Evolutionary conservation across 2,329 filamentous ascomycete genomes (phyloP).

Genomic region (Microdochium paspali): DNA sequence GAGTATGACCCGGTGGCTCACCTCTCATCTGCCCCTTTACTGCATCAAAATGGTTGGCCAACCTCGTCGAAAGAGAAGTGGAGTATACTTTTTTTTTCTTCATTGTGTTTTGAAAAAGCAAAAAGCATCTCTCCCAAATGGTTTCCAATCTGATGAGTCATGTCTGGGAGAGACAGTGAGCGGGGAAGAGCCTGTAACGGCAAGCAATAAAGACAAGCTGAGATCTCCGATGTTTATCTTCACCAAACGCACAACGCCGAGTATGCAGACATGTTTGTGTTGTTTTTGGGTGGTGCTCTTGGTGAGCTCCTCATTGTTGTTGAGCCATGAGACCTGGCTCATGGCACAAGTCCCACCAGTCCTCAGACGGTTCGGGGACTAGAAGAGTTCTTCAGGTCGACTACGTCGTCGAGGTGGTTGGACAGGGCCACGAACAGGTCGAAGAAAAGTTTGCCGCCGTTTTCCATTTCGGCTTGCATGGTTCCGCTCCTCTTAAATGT

Average conservation of each 20-base stretch:
- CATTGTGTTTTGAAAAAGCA: not conserved
- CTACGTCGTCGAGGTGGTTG: constrained; percentile 95
- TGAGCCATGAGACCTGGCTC: not conserved
- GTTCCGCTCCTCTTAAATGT: constrained; percentile 97
- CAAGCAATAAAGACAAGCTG: constrained; percentile 14
- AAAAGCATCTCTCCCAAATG: constrained; percentile 29
- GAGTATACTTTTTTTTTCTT: constrained; percentile 22
- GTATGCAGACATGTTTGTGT: constrained; percentile 2
- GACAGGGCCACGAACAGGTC: constrained; percentile 97
- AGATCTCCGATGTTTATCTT: constrained; percentile 1
- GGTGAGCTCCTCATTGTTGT: not conserved
- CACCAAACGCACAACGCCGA: constrained; percentile 3
- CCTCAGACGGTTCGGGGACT: constrained; percentile 48
- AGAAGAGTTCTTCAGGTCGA: constrained; percentile 67
- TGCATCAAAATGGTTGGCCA: constrained; percentile 38
- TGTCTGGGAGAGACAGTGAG: constrained; percentile 21
- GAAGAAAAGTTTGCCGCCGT: constrained; percentile 91
- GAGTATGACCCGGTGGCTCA: constrained; percentile 25
- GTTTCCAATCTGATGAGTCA: constrained; percentile 40
- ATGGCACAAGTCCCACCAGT: constrained; percentile 3
- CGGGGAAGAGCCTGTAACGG: constrained; percentile 22
- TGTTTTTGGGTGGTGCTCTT: not conserved
- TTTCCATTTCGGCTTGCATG: constrained; percentile 98
- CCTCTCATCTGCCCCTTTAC: constrained; percentile 21
- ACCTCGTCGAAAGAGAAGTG: constrained; percentile 36